These are phyloP conservation scores for Hibiscus trionum DNA, from an alignment of 345 rosid species.

Conservation along the genomic window DNA sequence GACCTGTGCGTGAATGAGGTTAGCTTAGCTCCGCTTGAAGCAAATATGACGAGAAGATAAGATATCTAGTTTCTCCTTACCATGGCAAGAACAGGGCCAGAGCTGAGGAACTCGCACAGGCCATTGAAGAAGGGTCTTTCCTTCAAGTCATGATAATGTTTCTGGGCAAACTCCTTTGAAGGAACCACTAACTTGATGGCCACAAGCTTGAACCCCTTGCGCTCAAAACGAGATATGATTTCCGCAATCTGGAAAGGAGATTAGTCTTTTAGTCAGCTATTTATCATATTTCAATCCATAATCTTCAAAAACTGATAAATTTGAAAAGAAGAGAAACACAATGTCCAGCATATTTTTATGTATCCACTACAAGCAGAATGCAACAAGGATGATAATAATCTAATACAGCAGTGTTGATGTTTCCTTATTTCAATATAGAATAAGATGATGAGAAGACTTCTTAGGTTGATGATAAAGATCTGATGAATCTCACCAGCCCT, in stretches of 20 bases:
- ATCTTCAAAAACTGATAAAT: background rate
- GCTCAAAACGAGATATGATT: constrained; percentile 84
- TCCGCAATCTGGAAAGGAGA: constrained; percentile 58
- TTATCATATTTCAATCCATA: background rate
- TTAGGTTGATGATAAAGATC: background rate
- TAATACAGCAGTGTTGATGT: background rate
- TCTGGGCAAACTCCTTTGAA: constrained; percentile 77
- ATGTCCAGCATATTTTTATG: background rate
- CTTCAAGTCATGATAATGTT: constrained; percentile 87
- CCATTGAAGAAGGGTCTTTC: constrained; percentile 94
- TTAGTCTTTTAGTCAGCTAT: background rate
- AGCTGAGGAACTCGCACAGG: constrained; percentile 93
- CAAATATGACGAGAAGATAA: background rate
- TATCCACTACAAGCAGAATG: background rate
- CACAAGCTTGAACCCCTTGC: constrained; percentile 96
- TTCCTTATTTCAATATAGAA: constrained; percentile 5
- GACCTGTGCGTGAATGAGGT: constrained; percentile 43
- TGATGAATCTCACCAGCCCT: constrained; percentile 62
- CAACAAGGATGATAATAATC: background rate
- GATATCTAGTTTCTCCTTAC: constrained; percentile 29
- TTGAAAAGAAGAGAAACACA: background rate
- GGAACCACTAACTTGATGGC: constrained; percentile 74
- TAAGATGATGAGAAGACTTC: background rate
- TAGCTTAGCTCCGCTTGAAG: background rate
- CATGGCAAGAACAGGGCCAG: constrained; percentile 98